A percentile compares a stretch with the other conserved stretches of the same genome.
phyloP scores from a whole-genome alignment of 176 grass and related monocot genomes.

The Eragrostis curvula region DNA sequence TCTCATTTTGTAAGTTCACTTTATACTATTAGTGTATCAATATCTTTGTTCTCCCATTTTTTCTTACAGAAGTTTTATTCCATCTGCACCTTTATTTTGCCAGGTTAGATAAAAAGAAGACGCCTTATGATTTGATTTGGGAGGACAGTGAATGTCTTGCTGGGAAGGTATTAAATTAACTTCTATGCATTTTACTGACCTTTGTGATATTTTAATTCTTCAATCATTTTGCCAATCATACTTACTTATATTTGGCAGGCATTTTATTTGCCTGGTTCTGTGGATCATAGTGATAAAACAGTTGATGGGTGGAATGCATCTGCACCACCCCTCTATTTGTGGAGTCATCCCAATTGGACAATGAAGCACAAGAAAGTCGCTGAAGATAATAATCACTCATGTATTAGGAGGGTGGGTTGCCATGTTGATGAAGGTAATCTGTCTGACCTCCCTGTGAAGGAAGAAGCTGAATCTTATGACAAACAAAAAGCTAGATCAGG shows the following conservation, averaged over 20 bases:
- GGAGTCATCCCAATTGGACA: slow-evolving; percentile 88
- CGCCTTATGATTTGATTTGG: slow-evolving; percentile 90
- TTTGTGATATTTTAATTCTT: background rate
- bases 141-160: slow-evolving; percentile 67
- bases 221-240: slow-evolving; percentile 13
- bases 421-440: slow-evolving; percentile 25
- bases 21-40: background rate
- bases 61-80: background rate
- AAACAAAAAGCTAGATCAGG: slow-evolving; percentile 1
- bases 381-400: slow-evolving; percentile 53
- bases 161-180: slow-evolving; percentile 68
- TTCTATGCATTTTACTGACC: slow-evolving; percentile 4
- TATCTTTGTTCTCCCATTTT: slow-evolving; percentile 2
- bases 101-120: slow-evolving; percentile 78
- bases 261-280: slow-evolving; percentile 94
- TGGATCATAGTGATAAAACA: slow-evolving; percentile 72
- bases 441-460: slow-evolving; percentile 13
- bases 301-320: slow-evolving; percentile 89
- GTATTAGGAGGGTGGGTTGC: background rate
- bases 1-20: slow-evolving; percentile 15
- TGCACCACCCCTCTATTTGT: slow-evolving; percentile 79
- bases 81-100: background rate
- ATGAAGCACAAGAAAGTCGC: slow-evolving; percentile 66
- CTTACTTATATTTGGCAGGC: slow-evolving; percentile 56
- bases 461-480: slow-evolving; percentile 35